Base-by-base conservation (phyloP, 192 early-diverging fungal species). In the Backusella tarrabulga region DNA sequence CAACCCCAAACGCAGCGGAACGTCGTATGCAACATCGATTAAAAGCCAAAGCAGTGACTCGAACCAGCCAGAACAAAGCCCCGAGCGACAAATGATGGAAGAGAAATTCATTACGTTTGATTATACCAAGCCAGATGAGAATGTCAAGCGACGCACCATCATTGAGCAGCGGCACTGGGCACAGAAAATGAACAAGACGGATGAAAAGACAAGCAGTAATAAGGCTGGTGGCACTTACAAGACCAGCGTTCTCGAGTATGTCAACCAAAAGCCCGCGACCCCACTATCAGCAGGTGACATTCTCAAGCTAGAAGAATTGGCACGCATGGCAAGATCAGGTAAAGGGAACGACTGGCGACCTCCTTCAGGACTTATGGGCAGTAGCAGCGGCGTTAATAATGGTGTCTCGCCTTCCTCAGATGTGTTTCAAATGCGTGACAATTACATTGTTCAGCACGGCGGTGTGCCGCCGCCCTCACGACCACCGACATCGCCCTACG, bases 71-170 rank as follows among this genome's bases (percentile, higher is more conserved):
- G 73, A 71, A 2, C 66, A 56, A 17, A 68, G 44, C 32, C 86
- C 81, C 41, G 90, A 91, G 69, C 90, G 92, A 90, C 88, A 88
- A 67, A 78, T 90, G 60, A 95, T 96, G 93, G 93, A 95, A 68
- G 92, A 92, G 67, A 91, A 93, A 73, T 96, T 94, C 74, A 82
- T 86, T 17, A 81, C 90, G 2, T 96, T 89, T 75, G 94, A 96
- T 67, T 92, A 85, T 73, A 90, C 91, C 14, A 93, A 94, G 73
- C 83, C 83, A 0, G 74, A 78, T n/a, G 78, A 80, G 56, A 80
- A 77, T 42, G 66, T 26, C 14, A 75, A 42, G 52, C 60, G 71
- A 2, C 71, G 34, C 19, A 56, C 69, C 23, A 11, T 71, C 8
- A 72, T 74, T 21, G 72, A 74, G 19, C 77, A 79, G n/a, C 34